Evolutionary conservation across 345 rosid genomes (phyloP), one percentile per base, ranked within the genome.

Genomic region (Arabis alpina): DNA sequence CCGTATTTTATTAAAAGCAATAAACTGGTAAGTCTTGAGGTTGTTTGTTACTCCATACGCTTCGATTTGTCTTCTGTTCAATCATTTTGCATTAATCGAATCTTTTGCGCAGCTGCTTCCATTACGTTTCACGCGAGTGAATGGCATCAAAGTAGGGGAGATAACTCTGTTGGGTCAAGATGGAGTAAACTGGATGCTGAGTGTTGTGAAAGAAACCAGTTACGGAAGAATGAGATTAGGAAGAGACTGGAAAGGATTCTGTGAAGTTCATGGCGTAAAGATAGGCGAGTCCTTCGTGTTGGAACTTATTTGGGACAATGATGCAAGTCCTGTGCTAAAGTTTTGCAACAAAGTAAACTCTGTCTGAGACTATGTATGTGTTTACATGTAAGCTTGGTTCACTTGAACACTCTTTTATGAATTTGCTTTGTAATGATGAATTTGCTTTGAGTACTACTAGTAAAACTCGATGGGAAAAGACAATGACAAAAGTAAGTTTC

Each of bases 201-300:
- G 1, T 51, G 63, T 74, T 49, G 10, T 25, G 24, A n/a, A 7
- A 8, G 56, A 59, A 9, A 36, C 15, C 25, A 19, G 5, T 10
- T 0, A 4, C 0, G 57, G 71, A 42, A 36, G 34, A 51, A 13
- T 67, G 72, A 49, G 66, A 32, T 6, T 73, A 42, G 66, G 72
- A 73, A 66, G 42, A 16, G 61, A 15, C 65, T 66, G 77, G 68
- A 74, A 23, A 60, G 68, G 58, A 14, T 74, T 74, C 28, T 66
- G 56, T 44, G 10, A 67, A 34, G 57, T 14, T 61, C 59, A 74
- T 25, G 68, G 50, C 9, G 57, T 67, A 13, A 44, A 52, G 56
- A 52, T 59, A 13, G 68, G 68, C 0, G 63, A 60, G 60, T 44
- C 73, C 5, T 74, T 74, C 44, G 48, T 41, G 50, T 42, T 67